These are phyloP conservation scores for Venturia aucupariae DNA, from an alignment of 2,329 filamentous ascomycete genomes.

Conservation along the genomic window DNA sequence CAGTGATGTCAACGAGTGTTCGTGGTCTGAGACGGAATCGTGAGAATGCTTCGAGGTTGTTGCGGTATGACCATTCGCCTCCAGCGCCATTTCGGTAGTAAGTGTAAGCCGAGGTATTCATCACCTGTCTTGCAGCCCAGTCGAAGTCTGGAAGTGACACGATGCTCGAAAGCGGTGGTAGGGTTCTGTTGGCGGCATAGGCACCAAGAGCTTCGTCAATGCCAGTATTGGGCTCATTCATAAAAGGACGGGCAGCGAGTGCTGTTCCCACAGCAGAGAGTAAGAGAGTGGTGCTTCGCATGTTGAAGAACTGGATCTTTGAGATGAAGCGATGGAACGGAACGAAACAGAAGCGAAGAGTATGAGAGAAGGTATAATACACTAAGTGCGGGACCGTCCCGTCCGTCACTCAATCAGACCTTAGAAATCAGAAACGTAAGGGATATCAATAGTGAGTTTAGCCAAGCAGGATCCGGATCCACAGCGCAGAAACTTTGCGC, in stretches of 20 bases:
- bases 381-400: neutral
- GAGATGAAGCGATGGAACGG: neutral
- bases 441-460: neutral
- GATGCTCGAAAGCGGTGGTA: constrained; percentile 38
- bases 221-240: constrained; percentile 30
- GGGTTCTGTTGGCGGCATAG: constrained; percentile 23
- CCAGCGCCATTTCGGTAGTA: constrained; percentile 49
- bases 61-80: constrained; percentile 47
- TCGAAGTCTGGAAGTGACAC: constrained; percentile 47
- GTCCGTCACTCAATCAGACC: neutral
- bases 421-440: neutral
- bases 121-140: constrained; percentile 40
- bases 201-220: constrained; percentile 22
- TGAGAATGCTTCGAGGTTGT: constrained; percentile 47
- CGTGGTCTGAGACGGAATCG: constrained; percentile 41
- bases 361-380: neutral
- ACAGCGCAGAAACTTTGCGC: neutral
- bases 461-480: neutral
- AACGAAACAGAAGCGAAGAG: neutral
- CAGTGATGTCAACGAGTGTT: constrained; percentile 32
- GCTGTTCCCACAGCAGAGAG: constrained; percentile 18
- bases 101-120: constrained; percentile 42
- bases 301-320: neutral
- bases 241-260: constrained; percentile 26
- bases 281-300: constrained; percentile 13